Conservation (phyloP, 768 basidiomycete species). For the Hygrocybe punicea region DNA sequence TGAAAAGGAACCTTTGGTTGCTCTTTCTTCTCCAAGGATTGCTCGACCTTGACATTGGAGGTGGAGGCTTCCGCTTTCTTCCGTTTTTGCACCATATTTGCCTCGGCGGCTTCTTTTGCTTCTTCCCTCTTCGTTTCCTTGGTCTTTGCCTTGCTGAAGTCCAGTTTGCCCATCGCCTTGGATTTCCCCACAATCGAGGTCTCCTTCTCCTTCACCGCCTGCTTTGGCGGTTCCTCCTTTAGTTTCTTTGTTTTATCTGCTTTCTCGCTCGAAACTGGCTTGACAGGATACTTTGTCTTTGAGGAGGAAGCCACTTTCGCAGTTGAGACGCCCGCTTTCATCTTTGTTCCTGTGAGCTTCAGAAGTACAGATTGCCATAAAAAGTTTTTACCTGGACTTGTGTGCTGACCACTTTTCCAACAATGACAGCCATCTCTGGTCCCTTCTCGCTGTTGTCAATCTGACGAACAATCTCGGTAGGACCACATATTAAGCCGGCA, state of each 20-base stretch:
- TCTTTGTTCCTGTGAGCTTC: not conserved
- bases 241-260: slow-evolving; percentile 12
- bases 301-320: slow-evolving; percentile 46
- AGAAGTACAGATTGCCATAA: not conserved
- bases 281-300: slow-evolving; percentile 28
- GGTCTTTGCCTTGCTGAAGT: slow-evolving; percentile 58
- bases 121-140: slow-evolving; percentile 36
- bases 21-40: slow-evolving; percentile 17
- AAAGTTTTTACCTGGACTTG: slow-evolving; percentile 45
- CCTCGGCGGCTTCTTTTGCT: slow-evolving; percentile 19
- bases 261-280: slow-evolving; percentile 20
- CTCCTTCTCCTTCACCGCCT: slow-evolving; percentile 26
- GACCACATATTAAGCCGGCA: slow-evolving; percentile 42
- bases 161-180: slow-evolving; percentile 49
- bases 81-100: slow-evolving; percentile 14
- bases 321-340: slow-evolving; percentile 8
- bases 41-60: slow-evolving; percentile 11
- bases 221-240: slow-evolving; percentile 17
- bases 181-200: slow-evolving; percentile 19
- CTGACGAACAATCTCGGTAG: slow-evolving; percentile 38
- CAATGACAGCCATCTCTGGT: slow-evolving; percentile 34
- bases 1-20: slow-evolving; percentile 3
- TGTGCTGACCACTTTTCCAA: slow-evolving; percentile 49
- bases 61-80: slow-evolving; percentile 7
- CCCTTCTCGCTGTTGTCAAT: slow-evolving; percentile 43